phyloP scores from a whole-genome alignment of 495 filamentous ascomycete genomes.

The Evernia prunastri region DNA sequence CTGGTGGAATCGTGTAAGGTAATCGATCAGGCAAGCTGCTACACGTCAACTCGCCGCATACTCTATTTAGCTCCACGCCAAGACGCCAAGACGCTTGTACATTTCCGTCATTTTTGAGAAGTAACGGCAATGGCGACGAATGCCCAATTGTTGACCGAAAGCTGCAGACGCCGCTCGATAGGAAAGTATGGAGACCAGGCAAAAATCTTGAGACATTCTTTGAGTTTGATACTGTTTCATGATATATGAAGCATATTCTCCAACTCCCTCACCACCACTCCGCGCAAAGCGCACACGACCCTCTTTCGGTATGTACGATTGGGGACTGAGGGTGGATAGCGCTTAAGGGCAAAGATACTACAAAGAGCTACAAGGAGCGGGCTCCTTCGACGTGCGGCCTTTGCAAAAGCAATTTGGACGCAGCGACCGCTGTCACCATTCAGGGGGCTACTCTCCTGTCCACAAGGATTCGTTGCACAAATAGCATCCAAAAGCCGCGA shows the following conservation, averaged over 20 bases:
- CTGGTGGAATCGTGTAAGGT: not conserved
- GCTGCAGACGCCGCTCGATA: not conserved
- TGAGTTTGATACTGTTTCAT: not conserved
- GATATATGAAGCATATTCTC: not conserved
- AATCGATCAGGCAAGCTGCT: not conserved
- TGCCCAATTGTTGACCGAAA: not conserved
- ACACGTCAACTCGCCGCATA: not conserved
- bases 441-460: not conserved
- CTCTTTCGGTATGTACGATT: slow-evolving; percentile 3
- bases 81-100: slow-evolving; percentile 1
- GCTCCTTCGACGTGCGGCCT: not conserved
- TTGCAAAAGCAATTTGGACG: not conserved
- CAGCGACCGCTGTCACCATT: not conserved
- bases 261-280: not conserved
- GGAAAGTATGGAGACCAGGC: slow-evolving; percentile 2
- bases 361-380: not conserved
- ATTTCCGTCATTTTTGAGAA: not conserved
- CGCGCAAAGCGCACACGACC: slow-evolving; percentile 13
- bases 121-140: not conserved
- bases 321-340: not conserved
- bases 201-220: not conserved
- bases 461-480: not conserved
- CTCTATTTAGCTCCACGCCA: too few relatives aligned
- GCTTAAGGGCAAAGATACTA: not conserved
- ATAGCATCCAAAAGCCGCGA: not conserved